Evolutionary conservation across 2,329 filamentous ascomycete genomes (phyloP).

Genomic region (Sordariomycetes sp.): DNA sequence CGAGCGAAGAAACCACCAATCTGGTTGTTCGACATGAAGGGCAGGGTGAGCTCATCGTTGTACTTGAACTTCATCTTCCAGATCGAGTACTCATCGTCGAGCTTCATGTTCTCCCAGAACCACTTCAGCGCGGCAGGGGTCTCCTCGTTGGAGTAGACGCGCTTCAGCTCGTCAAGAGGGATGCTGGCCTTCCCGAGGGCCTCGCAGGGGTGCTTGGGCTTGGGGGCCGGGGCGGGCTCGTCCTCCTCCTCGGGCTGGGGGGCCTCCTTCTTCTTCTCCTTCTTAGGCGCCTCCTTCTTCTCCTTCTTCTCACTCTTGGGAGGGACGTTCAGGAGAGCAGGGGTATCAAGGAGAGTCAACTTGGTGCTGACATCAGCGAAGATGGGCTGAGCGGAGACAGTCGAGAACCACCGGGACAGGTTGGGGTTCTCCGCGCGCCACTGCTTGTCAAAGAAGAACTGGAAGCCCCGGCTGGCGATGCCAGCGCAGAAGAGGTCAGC

Average conservation of each 20-base stretch:
- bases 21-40: slow-evolving; percentile 99
- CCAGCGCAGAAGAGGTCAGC: slow-evolving; percentile 81
- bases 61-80: slow-evolving; percentile 98
- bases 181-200: slow-evolving; percentile 69
- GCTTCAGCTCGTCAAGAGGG: slow-evolving; percentile 95
- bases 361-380: slow-evolving; percentile 71
- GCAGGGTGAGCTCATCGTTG: slow-evolving; percentile 92
- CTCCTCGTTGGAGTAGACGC: slow-evolving; percentile 95
- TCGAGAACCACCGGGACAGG: slow-evolving; percentile 88
- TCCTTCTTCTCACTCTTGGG: slow-evolving; percentile 42
- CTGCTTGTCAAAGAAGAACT: slow-evolving; percentile 87
- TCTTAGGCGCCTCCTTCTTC: slow-evolving; percentile 14
- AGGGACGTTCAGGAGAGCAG: slow-evolving; percentile 57
- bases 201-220: slow-evolving; percentile 95
- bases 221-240: slow-evolving; percentile 48
- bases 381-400: slow-evolving; percentile 84
- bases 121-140: slow-evolving; percentile 78
- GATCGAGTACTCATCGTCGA: slow-evolving; percentile 91
- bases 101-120: slow-evolving; percentile 96
- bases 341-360: slow-evolving; percentile 71
- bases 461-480: slow-evolving; percentile 78
- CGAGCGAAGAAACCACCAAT: slow-evolving; percentile 97
- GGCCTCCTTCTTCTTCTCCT: slow-evolving; percentile 52
- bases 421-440: slow-evolving; percentile 79
- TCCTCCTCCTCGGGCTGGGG: slow-evolving; percentile 43